A percentile compares a stretch with the other conserved stretches of the same genome.
Conservation (phyloP, 2,329 filamentous ascomycete species). For the Cladosporium austrohemisphaericum region DNA sequence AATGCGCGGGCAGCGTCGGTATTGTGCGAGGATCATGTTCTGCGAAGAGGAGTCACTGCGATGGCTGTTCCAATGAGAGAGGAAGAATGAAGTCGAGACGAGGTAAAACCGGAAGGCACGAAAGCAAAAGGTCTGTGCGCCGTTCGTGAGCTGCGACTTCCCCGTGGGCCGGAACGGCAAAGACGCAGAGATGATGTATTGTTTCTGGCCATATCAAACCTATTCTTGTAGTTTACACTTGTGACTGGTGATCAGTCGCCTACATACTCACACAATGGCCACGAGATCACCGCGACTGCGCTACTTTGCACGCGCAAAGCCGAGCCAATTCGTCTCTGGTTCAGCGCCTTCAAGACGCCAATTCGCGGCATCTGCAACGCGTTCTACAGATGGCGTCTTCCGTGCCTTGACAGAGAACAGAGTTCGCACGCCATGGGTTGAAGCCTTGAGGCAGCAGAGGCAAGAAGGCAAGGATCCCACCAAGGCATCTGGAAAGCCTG, state of each 20-base stretch:
- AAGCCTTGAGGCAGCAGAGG: constrained; percentile 57
- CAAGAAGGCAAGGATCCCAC: constrained; percentile 31
- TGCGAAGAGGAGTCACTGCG: constrained; percentile 6
- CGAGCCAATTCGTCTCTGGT: neutral
- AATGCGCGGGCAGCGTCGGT: constrained; percentile 9
- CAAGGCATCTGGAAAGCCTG: constrained; percentile 31
- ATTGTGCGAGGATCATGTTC: neutral
- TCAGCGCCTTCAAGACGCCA: constrained; percentile 2
- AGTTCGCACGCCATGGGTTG: constrained; percentile 65
- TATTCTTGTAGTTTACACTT: too few relatives aligned
- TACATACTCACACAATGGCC: neutral
- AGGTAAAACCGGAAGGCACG: constrained; percentile 14
- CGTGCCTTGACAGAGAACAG: constrained; percentile 56
- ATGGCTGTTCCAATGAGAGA: constrained; percentile 8
- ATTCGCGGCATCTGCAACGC: constrained; percentile 21
- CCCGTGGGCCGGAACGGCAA: too few relatives aligned
- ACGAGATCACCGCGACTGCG: neutral
- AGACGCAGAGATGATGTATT: too few relatives aligned
- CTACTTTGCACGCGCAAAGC: constrained; percentile 3
- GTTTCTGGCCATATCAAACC: too few relatives aligned
- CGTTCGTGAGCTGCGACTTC: constrained; percentile 5
- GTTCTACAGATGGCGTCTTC: constrained; percentile 57
- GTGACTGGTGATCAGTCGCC: too few relatives aligned
- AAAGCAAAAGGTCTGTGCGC: too few relatives aligned
- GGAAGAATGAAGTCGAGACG: constrained; percentile 3